These are phyloP conservation scores for Pythium vanterpoolii DNA, from an alignment of 352 stramenopile species.

Conservation along the genomic window DNA sequence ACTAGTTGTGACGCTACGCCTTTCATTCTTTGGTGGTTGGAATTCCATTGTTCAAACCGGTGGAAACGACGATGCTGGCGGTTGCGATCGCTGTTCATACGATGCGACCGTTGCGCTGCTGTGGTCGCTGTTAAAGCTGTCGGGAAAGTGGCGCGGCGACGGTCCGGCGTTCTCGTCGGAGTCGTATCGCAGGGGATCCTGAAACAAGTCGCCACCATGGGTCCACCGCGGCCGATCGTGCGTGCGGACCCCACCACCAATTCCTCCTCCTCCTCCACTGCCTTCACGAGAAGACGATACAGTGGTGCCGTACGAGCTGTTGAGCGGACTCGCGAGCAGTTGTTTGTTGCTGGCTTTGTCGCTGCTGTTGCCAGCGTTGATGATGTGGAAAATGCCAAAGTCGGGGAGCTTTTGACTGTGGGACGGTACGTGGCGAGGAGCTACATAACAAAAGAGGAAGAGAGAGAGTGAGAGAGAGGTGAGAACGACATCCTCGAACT, in stretches of 20 bases:
- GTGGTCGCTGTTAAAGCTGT: conserved; percentile 67
- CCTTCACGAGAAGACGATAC: conserved; percentile 45
- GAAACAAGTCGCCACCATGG: conserved; percentile 77
- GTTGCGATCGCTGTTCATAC: conserved; percentile 23
- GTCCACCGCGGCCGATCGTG: conserved; percentile 61
- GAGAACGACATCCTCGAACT: neutral
- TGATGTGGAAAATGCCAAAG: conserved; percentile 87
- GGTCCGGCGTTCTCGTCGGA: conserved; percentile 66
- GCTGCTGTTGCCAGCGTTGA: conserved; percentile 44
- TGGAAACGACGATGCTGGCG: conserved; percentile 17
- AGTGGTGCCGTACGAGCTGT: conserved; percentile 51
- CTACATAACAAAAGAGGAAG: too few species aligned
- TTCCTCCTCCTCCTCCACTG: too few species aligned
- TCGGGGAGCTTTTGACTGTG: conserved; percentile 66
- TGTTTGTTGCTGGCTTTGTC: conserved; percentile 28
- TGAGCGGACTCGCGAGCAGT: conserved; percentile 60
- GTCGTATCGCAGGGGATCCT: conserved; percentile 80
- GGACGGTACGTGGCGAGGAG: conserved; percentile 55
- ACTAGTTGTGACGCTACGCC: too few species aligned
- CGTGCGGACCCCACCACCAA: neutral
- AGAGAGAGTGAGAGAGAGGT: neutral
- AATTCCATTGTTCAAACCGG: conserved; percentile 25
- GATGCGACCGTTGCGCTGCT: conserved; percentile 30
- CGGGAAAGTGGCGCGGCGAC: conserved; percentile 53
- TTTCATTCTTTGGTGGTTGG: too few species aligned